Conservation (phyloP, 108 stramenopile genomes). For the Parietichytrium sp. region DNA sequence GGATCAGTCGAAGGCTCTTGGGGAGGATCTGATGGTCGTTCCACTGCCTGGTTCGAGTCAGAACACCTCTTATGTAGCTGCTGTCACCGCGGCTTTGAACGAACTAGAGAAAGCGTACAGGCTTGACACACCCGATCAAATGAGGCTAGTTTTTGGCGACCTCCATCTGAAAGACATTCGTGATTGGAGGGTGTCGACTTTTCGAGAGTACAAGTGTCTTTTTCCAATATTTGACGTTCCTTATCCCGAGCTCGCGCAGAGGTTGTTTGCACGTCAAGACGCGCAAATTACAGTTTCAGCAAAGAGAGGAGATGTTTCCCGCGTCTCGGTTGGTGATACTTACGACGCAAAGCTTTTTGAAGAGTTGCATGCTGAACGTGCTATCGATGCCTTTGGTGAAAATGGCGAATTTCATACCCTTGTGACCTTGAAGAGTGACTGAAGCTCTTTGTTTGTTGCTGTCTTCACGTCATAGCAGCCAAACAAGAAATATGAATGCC, state of each 20-base stretch:
- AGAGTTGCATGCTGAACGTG: slow-evolving; percentile 16
- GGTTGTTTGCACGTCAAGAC: slow-evolving; percentile 53
- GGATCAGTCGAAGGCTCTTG: slow-evolving; percentile 69
- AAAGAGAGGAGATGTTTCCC: slow-evolving; percentile 45
- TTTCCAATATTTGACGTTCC: slow-evolving; percentile 71
- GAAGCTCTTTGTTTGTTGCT: too few species aligned
- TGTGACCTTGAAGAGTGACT: too few species aligned
- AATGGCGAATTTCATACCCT: slow-evolving; percentile 79
- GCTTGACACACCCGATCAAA: slow-evolving; percentile 40
- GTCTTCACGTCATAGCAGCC: too few species aligned
- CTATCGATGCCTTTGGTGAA: slow-evolving; percentile 76
- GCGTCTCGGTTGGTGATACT: slow-evolving; percentile 55
- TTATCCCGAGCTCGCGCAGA: slow-evolving; percentile 58
- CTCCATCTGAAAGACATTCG: slow-evolving; percentile 84
- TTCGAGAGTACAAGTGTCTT: slow-evolving; percentile 59
- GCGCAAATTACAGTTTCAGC: slow-evolving; percentile 66
- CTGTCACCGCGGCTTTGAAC: slow-evolving; percentile 64
- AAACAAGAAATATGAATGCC: too few species aligned
- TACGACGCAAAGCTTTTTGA: slow-evolving; percentile 58
- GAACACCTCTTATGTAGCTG: slow-evolving; percentile 63
- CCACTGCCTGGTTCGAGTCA: slow-evolving; percentile 71
- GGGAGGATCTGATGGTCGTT: slow-evolving; percentile 72
- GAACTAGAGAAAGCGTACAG: slow-evolving; percentile 45
- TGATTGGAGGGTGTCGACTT: slow-evolving; percentile 70
- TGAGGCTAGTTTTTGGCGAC: slow-evolving; percentile 78